These are phyloP conservation scores for Spirogloea muscicola DNA, from an alignment of 139 green algal genomes.

Conservation along the genomic window DNA sequence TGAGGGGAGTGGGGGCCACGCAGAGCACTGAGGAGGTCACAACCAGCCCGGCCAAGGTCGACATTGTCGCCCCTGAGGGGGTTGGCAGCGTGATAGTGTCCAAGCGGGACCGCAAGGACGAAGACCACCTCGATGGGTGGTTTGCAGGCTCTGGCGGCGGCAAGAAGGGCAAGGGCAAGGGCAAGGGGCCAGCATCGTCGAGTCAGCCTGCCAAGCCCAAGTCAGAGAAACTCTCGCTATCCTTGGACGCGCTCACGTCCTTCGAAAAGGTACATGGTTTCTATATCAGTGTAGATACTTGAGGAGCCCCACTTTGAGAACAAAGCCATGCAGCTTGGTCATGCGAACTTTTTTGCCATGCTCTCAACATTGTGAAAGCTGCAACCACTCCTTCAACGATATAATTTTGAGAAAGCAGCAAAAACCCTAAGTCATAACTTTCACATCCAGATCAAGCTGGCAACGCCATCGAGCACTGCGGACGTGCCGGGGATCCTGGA, in stretches of 20 bases:
- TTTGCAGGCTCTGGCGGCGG: conserved; percentile 14
- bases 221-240: conserved; percentile 35
- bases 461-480: not conserved
- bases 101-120: conserved; percentile 36
- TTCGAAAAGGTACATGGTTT: conserved; percentile 37
- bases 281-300: too few species aligned
- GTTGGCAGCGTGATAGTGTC: conserved; percentile 19
- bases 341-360: too few species aligned
- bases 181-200: too few species aligned
- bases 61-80: conserved; percentile 18
- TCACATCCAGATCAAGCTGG: too few species aligned
- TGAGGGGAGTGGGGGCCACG: not conserved
- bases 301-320: too few species aligned
- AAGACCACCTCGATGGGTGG: conserved; percentile 38
- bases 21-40: not conserved
- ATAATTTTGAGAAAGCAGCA: too few species aligned
- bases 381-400: too few species aligned
- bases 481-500: conserved; percentile 13
- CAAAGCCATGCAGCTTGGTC: too few species aligned
- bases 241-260: conserved; percentile 31
- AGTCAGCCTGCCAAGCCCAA: not conserved
- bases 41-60: not conserved
- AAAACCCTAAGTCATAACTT: too few species aligned
- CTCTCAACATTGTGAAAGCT: too few species aligned
- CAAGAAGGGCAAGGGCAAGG: conserved; percentile 42